A percentile compares a stretch with the other conserved stretches of the same genome.
Conservation (phyloP, 352 stramenopile species). For the Phytophthora pseudosyringae region DNA sequence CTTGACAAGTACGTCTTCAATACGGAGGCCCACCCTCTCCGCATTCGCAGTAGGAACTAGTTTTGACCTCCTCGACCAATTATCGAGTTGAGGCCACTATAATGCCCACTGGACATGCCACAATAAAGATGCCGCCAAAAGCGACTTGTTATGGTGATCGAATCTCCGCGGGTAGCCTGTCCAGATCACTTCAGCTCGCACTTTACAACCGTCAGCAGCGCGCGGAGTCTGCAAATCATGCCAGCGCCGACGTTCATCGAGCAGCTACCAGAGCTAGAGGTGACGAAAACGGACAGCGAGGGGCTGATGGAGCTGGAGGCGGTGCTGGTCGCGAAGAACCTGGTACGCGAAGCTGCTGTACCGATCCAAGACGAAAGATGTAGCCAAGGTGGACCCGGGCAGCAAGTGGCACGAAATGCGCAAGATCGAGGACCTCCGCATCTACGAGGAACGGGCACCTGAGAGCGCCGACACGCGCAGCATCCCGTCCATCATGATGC, state of each 20-base stretch:
- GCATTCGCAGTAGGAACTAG: slow-evolving; percentile 46
- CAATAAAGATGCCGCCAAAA: background rate
- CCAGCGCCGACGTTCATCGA: slow-evolving; percentile 11
- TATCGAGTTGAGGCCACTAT: background rate
- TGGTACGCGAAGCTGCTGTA: slow-evolving; percentile 29
- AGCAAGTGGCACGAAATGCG: slow-evolving; percentile 39
- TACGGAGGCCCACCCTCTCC: slow-evolving; percentile 95
- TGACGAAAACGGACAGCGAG: slow-evolving; percentile 27
- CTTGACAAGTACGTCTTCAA: slow-evolving; percentile 97
- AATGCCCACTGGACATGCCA: too few species aligned
- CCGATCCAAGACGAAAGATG: slow-evolving; percentile 13
- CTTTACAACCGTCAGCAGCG: slow-evolving; percentile 3
- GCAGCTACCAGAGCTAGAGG: slow-evolving; percentile 24
- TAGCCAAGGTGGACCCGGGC: background rate
- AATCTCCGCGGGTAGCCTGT: slow-evolving; percentile 14
- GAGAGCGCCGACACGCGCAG: slow-evolving; percentile 1
- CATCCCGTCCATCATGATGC: slow-evolving; percentile 34
- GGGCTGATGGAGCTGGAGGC: slow-evolving; percentile 26
- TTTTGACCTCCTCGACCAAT: background rate
- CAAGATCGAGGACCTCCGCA: slow-evolving; percentile 30
- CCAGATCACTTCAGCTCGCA: slow-evolving; percentile 19
- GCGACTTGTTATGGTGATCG: slow-evolving; percentile 3
- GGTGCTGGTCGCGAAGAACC: slow-evolving; percentile 21
- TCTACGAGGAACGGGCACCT: slow-evolving; percentile 32
- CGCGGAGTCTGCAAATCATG: slow-evolving; percentile 6